Percentiles rank a stretch among this genome's conserved stretches.
Conservation (phyloP, 2,329 filamentous ascomycete species). For the Meredithiella fracta region DNA sequence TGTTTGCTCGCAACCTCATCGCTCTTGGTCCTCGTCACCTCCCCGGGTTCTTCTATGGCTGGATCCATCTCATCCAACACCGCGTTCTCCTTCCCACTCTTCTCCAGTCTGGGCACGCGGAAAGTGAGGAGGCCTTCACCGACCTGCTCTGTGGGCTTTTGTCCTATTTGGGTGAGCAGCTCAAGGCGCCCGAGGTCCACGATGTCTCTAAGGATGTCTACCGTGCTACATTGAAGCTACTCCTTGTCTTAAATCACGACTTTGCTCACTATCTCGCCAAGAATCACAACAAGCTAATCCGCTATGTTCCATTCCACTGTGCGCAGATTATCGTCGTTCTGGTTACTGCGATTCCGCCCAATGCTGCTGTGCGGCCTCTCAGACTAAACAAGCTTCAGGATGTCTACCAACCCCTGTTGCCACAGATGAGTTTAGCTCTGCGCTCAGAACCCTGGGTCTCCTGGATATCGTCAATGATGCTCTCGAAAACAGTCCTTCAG, state of each 20-base stretch:
- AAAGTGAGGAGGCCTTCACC: constrained; percentile 47
- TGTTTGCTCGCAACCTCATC: constrained; percentile 41
- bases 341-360: constrained; percentile 63
- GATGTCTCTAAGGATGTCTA: constrained; percentile 68
- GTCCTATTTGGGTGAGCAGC: constrained; percentile 58
- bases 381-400: constrained; percentile 25
- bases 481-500: constrained; percentile 43
- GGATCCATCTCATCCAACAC: constrained; percentile 70
- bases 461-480: constrained; percentile 43
- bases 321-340: constrained; percentile 80
- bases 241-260: constrained; percentile 80
- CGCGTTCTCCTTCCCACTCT: constrained; percentile 69
- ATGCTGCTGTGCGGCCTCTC: constrained; percentile 24
- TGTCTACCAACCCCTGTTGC: constrained; percentile 52
- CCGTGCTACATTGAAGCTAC: constrained; percentile 62
- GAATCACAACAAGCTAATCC: constrained; percentile 68
- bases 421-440: constrained; percentile 46
- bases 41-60: constrained; percentile 70
- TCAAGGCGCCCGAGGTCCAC: constrained; percentile 56
- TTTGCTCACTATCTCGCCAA: constrained; percentile 85
- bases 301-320: constrained; percentile 66
- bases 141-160: constrained; percentile 67
- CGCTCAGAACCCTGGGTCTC: constrained; percentile 37
- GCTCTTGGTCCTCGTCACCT: constrained; percentile 61
- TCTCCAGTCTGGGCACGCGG: constrained; percentile 32